Conservation (phyloP, 2,329 filamentous ascomycete species). For the Tolypocladium endophyticum region DNA sequence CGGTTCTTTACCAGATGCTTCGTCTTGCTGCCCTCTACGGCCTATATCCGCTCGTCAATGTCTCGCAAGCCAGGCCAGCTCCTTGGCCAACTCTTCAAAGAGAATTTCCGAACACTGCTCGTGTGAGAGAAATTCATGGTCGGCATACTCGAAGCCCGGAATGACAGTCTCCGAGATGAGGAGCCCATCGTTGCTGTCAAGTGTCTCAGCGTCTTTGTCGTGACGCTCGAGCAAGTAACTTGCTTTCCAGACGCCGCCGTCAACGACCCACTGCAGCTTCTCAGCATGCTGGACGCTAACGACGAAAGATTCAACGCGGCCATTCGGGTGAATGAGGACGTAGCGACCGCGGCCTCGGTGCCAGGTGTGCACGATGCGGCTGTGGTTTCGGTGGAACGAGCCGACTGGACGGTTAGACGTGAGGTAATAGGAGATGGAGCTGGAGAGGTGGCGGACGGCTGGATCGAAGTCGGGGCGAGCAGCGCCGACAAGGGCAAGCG, state of each 20-base stretch:
- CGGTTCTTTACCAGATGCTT: background rate
- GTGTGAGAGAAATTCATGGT: constrained; percentile 54
- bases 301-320: constrained; percentile 51
- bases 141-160: constrained; percentile 56
- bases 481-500: constrained; percentile 19
- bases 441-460: constrained; percentile 40
- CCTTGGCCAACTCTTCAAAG: constrained; percentile 33
- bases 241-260: constrained; percentile 57
- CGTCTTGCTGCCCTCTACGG: background rate
- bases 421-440: constrained; percentile 55
- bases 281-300: constrained; percentile 53
- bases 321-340: constrained; percentile 49
- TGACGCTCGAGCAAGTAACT: constrained; percentile 39
- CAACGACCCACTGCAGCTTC: constrained; percentile 57
- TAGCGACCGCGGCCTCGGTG: constrained; percentile 54
- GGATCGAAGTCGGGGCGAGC: constrained; percentile 26
- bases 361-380: constrained; percentile 53
- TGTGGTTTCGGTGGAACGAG: constrained; percentile 52
- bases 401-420: constrained; percentile 45
- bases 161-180: constrained; percentile 60
- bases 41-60: background rate
- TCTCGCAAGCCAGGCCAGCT: constrained; percentile 35
- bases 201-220: constrained; percentile 17
- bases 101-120: constrained; percentile 42
- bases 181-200: constrained; percentile 33